Evolutionary conservation across 1,284 basidiomycete species (phyloP).

Genomic region (Fomitopsis schrenkii): DNA sequence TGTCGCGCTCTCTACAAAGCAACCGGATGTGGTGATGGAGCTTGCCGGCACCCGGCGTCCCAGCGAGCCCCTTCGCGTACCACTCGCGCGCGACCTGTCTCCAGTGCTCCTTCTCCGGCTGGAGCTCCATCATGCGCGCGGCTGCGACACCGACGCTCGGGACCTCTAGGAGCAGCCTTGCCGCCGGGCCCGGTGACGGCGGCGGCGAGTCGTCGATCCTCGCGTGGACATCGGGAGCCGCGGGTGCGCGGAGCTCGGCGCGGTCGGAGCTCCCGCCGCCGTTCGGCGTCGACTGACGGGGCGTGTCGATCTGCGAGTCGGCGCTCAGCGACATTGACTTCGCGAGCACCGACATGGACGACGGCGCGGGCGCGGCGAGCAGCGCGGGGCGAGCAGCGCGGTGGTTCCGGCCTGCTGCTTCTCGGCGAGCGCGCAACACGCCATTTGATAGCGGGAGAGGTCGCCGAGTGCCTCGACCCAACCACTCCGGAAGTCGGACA

Average conservation of each 20-base stretch:
- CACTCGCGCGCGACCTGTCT: too few relatives aligned
- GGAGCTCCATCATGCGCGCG: slow-evolving; percentile 81
- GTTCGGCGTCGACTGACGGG: slow-evolving; percentile 20
- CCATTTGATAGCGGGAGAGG: slow-evolving; percentile 92
- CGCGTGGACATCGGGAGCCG: slow-evolving; percentile 33
- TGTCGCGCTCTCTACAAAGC: slow-evolving; percentile 75
- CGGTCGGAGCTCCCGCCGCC: slow-evolving; percentile 40
- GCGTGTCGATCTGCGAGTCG: slow-evolving; percentile 22
- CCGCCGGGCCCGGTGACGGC: slow-evolving; percentile 15
- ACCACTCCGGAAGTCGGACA: slow-evolving; percentile 69
- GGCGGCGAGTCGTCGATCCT: slow-evolving; percentile 60
- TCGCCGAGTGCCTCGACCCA: slow-evolving; percentile 98
- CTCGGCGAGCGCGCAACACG: slow-evolving; percentile 74
- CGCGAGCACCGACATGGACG: slow-evolving; percentile 10
- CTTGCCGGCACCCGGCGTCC: slow-evolving; percentile 88
- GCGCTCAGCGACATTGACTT: not conserved
- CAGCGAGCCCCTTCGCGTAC: too few relatives aligned
- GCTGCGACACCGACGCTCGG: slow-evolving; percentile 87
- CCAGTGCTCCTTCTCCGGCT: slow-evolving; percentile 93
- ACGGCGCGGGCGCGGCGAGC: slow-evolving; percentile 38
- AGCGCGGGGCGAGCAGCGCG: slow-evolving; percentile 32
- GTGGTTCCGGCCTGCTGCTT: slow-evolving; percentile 33
- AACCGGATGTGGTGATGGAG: slow-evolving; percentile 93
- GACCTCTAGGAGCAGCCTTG: slow-evolving; percentile 21
- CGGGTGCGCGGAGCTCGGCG: slow-evolving; percentile 11